These are phyloP conservation scores for Zymoseptoria ardabiliae DNA, from an alignment of 2,329 filamentous ascomycete genomes.

Conservation along the genomic window DNA sequence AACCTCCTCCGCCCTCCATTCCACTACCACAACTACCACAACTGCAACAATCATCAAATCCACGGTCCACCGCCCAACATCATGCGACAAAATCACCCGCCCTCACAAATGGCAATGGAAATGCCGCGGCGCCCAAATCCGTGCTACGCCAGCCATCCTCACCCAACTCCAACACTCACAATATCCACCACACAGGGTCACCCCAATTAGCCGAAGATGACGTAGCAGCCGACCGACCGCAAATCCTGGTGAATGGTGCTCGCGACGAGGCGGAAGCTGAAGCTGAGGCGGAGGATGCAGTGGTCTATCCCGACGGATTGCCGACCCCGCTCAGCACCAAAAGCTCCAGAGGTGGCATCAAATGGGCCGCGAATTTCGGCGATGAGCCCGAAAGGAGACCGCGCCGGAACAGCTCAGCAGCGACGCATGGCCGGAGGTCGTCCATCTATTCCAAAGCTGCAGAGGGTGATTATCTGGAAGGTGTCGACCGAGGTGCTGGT, in stretches of 20 bases:
- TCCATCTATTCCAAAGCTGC: constrained; percentile 26
- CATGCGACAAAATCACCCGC: not conserved
- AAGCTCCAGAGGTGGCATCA: constrained; percentile 17
- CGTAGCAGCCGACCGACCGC: not conserved
- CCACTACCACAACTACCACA: not conserved
- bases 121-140: not conserved
- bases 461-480: constrained; percentile 23
- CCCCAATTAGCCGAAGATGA: not conserved
- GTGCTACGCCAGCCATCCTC: not conserved
- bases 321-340: constrained; percentile 11
- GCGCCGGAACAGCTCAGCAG: constrained; percentile 22
- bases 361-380: constrained; percentile 15
- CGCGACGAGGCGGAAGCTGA: constrained; percentile 10
- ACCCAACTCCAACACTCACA: not conserved
- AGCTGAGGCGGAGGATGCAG: not conserved
- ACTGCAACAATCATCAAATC: not conserved
- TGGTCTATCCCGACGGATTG: constrained; percentile 13
- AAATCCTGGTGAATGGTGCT: constrained; percentile 4
- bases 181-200: not conserved
- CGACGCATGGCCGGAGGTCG: constrained; percentile 22
- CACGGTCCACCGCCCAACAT: not conserved
- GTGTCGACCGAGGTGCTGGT: constrained; percentile 28
- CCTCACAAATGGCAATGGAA: not conserved
- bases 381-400: constrained; percentile 6
- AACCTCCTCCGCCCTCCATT: not conserved